Percentiles rank a stretch among this genome's conserved stretches.
These are phyloP conservation scores for Tremella fuciformis DNA, from an alignment of 768 basidiomycete species.

Conservation along the genomic window DNA sequence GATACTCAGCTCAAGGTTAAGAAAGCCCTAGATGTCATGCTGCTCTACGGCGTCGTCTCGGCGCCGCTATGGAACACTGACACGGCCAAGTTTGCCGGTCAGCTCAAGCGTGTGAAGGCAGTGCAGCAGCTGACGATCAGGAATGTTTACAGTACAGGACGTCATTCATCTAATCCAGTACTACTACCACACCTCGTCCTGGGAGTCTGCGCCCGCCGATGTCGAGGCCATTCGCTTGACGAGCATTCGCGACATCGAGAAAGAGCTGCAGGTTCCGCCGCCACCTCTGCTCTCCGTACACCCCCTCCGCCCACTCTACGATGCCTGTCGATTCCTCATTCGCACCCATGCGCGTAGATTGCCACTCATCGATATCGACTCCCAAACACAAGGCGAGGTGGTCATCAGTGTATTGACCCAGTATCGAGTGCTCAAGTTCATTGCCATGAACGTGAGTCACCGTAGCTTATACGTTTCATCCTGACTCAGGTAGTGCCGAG, in stretches of 20 bases:
- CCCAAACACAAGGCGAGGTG: constrained; percentile 90
- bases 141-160: constrained; percentile 99
- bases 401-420: constrained; percentile 95
- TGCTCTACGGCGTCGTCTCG: constrained; percentile 82
- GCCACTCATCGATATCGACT: constrained; percentile 87
- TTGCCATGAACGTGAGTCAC: constrained; percentile 81
- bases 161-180: constrained; percentile 99
- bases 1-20: constrained; percentile 95
- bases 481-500: constrained; percentile 65
- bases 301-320: constrained; percentile 80
- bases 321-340: constrained; percentile 83
- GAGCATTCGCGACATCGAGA: constrained; percentile 88
- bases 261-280: constrained; percentile 80
- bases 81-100: constrained; percentile 73
- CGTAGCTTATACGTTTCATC: neutral
- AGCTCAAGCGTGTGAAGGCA: constrained; percentile 7
- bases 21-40: constrained; percentile 76
- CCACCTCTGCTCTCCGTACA: constrained; percentile 87
- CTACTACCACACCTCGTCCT: constrained; percentile 82
- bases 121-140: constrained; percentile 51
- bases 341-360: constrained; percentile 92
- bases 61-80: constrained; percentile 98
- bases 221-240: constrained; percentile 90
- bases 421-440: constrained; percentile 96
- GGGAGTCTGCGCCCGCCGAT: constrained; percentile 79